Base-by-base conservation (phyloP, 306 rosid genomes). In the Spatholobus suberectus region DNA sequence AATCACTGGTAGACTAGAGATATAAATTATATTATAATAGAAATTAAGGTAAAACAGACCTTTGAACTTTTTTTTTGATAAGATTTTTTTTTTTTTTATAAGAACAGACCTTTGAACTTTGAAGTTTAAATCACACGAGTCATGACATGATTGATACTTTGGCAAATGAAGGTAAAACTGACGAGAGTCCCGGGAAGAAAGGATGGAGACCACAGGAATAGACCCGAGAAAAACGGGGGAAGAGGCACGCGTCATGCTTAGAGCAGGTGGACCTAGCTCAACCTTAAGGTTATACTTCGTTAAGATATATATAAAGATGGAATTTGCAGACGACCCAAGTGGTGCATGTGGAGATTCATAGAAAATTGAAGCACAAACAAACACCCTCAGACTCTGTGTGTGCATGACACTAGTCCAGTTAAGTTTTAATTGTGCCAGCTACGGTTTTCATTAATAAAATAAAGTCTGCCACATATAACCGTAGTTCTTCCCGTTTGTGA, bases 261-360 rank as follows among this genome's bases (percentile, higher is more conserved):
- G 58, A 72, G 80, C 46, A 66, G 67, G 86, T 83, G 95, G 92
- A 75, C 88, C 86, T 24, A 5, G n/a, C 34, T 70, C 27, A 75
- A 43, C 58, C 75, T 84, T 79, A 61, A 78, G 86, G 66, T 81
- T 57, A 55, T 68, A 68, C 73, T 78, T 79, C 24, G 34, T 65
- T 46, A 40, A 69, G 63, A 37, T 18, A 55, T 69, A 80, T 76
- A 87, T 84, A 90, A 84, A 78, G 85, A 83, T 83, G 77, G 85
- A 88, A 71, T 88, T 73, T 82, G 85, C 86, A 82, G 90, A 67
- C 13, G 82, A 43, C 70, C 59, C 81, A 79, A 84, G 93, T 61
- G 89, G 85, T 80, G 90, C 93, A 89, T 87, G 94, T 91, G 96
- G 96, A 82, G 83, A 89, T 88, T 82, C 90, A 78, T 90, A 88